Evolutionary conservation across 805 yeast genomes (phyloP), one percentile per base, ranked within the genome.

Genomic region (Cyberlindnera saturnus): DNA sequence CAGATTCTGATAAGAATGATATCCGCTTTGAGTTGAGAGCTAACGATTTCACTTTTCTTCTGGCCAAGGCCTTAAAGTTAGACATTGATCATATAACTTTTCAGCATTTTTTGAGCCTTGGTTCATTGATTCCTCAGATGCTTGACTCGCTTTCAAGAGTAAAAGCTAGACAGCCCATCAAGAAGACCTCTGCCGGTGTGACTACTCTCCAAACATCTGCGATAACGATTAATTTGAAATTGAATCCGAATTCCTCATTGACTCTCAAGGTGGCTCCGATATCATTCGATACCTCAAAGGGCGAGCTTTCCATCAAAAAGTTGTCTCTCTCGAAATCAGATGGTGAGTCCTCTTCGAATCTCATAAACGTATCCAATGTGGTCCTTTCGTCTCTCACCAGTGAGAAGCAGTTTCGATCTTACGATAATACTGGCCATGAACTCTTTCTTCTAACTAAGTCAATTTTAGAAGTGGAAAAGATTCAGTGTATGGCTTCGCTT

Each of bases 11-110:
- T 1, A 70, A 69, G 34, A 72, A 74, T 6, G 86, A 81, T 49
- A 38, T 81, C 3, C 55, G 81, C 30, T 75, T 80, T 55, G 85
- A 81, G 53, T 44, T 70, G 18, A 56, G 50, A 10, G 43, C 57
- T 0, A 52, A 56, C 13, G 71, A 71, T 34, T 57, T 66, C 16
- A 73, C 79, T 0, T 26, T 71, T 0, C 54, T 77, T 2, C 57
- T 73, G 17, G 67, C 79, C 0, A 77, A 77, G 45, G 59, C 64
- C 0, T 70, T 73, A 0, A 32, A 34, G 3, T 6, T 56, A 1
- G 33, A 46, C 10, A 19, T 59, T 18, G 49, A 54, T 7, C 14
- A 23, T 4, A 16, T 40, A 0, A 49, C 52, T n/a, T 42, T 66
- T 7, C 57, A 61, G 32, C 48, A 53, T 5, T 36, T 71, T 9